phyloP scores from a whole-genome alignment of 2,329 filamentous ascomycete species.

The Xylariaceae sp. region DNA sequence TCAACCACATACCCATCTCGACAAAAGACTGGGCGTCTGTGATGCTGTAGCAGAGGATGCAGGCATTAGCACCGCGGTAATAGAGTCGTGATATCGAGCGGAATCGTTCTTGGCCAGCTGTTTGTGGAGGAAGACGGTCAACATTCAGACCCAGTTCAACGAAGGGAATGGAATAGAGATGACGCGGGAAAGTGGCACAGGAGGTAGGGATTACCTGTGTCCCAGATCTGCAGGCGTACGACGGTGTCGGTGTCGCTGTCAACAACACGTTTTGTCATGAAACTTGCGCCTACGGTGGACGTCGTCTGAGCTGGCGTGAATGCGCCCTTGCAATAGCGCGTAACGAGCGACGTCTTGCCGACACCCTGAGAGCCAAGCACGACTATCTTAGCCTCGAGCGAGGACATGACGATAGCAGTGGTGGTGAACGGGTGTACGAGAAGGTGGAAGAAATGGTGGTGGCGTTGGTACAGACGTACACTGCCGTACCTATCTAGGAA shows the following conservation, averaged over 20 bases:
- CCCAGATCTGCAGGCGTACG: conserved; percentile 93
- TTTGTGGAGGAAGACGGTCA: conserved; percentile 12
- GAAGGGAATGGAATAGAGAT: background rate
- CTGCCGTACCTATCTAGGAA: background rate
- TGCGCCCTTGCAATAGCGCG: conserved; percentile 68
- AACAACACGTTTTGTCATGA: conserved; percentile 73
- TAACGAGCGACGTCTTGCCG: conserved; percentile 74
- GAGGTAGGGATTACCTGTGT: conserved; percentile 58
- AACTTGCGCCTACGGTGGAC: conserved; percentile 75
- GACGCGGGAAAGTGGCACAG: background rate
- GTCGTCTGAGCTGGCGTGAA: conserved; percentile 62
- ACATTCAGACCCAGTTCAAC: background rate
- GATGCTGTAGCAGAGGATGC: conserved; percentile 91
- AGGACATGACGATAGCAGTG: conserved; percentile 41
- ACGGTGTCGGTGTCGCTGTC: conserved; percentile 82
- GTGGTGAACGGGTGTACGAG: background rate
- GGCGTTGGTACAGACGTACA: background rate
- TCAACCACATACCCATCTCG: conserved; percentile 90
- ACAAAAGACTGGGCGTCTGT: conserved; percentile 79
- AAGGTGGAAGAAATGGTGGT: background rate
- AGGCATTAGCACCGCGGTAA: conserved; percentile 92
- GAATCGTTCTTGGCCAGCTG: conserved; percentile 88
- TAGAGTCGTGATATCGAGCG: conserved; percentile 91
- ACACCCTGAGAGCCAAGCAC: conserved; percentile 76
- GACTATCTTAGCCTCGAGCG: conserved; percentile 76